Base-by-base conservation (phyloP, 192 early-diverging fungal species). In the Lunasporangiospora selenospora region DNA sequence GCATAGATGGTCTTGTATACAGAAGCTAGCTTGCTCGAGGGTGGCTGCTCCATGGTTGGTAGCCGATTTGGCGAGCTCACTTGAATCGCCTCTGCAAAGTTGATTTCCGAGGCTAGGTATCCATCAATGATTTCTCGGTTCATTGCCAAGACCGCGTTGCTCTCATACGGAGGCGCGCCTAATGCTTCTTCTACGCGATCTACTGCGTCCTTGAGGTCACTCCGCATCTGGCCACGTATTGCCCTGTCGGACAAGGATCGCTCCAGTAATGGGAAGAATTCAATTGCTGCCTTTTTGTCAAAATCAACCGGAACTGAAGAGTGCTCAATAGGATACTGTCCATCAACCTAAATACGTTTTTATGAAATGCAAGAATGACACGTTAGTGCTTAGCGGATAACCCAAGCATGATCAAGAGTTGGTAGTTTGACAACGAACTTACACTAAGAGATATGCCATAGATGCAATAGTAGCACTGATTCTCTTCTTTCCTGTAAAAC, bases 401-500 rank as follows among this genome's bases (percentile, higher is more conserved):
- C 5, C 50, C 9, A 23, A 3, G 31, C 33, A n/a, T 31, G 12
- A 31, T 18, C 16, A 18, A 58, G 48, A 40, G 16, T 31, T 21
- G 11, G 13, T 32, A 11, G 0, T 29, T 7, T 6, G 18, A 41
- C 24, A 48, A 16, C 23, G 12, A 0, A 62, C 75, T 58, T 80
- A 89, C 87, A 33, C 80, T 80, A 27, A 89, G 59, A 27, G 75
- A 65, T 15, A 85, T 75, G 29, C 81, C 81, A 50, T 87, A 91
- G 21, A 91, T 53, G 42, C 89, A 91, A 60, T 85, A 77, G 43
- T 86, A 88, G 43, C 86, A 88, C 58, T 91, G 89, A 39, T 85
- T 88, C 19, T 85, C 65, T 36, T 83, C 78, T 37, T 71, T 64
- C 4, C 77, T 65, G 42, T 84, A 77, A 30, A 80, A 67, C 32